Percentiles rank a stretch among this genome's conserved stretches.
phyloP scores from a whole-genome alignment of 2,329 filamentous ascomycete genomes.

The Xylaria sp. region DNA sequence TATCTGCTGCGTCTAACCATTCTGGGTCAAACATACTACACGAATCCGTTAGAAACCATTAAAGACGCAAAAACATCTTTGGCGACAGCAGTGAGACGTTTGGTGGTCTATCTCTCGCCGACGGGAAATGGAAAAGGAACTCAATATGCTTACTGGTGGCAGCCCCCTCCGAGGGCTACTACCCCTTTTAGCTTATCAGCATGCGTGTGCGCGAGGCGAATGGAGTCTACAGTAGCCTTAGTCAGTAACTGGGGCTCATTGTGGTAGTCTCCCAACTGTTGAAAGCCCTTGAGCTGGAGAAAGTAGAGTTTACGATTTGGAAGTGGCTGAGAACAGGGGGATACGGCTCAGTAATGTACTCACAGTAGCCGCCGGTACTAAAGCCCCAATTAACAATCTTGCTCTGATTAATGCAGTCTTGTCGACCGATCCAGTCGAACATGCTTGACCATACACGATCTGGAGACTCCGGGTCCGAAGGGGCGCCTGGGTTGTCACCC shows the following conservation, averaged over 20 bases:
- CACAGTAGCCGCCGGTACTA: conserved; percentile 66
- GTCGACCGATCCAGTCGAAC: conserved; percentile 63
- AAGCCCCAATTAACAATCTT: conserved; percentile 66
- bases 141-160: conserved; percentile 51
- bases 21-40: conserved; percentile 62
- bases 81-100: neutral
- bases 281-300: neutral
- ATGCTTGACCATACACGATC: conserved; percentile 66
- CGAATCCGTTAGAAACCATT: neutral
- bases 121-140: neutral
- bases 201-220: conserved; percentile 68
- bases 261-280: neutral
- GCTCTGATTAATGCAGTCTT: conserved; percentile 59
- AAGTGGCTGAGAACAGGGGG: neutral
- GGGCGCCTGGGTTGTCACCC: conserved; percentile 63
- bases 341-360: neutral
- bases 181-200: conserved; percentile 61
- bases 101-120: too few species aligned
- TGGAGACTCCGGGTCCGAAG: conserved; percentile 58
- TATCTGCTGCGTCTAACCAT: conserved; percentile 66
- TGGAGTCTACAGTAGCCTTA: conserved; percentile 52
- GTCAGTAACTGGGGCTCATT: neutral
- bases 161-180: conserved; percentile 66
- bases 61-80: neutral
- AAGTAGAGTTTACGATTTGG: neutral